Conservation (phyloP, 352 stramenopile species). For the Plasmopara viticola region DNA sequence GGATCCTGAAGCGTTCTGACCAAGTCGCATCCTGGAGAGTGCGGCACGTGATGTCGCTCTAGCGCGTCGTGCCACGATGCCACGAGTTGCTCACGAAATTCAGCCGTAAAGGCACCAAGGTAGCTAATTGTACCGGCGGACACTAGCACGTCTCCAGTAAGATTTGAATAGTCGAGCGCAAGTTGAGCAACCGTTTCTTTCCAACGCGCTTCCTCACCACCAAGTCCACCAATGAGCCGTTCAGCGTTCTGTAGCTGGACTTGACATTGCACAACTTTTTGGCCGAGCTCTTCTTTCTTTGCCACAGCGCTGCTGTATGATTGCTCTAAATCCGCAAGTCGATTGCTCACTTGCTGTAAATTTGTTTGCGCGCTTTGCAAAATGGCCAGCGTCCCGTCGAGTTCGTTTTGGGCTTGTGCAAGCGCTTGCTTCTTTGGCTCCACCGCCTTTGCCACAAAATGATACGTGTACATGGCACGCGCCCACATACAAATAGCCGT, state of each 20-base stretch:
- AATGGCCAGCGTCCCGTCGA: constrained; percentile 82
- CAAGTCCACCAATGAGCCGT: constrained; percentile 73
- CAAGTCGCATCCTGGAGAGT: constrained; percentile 82
- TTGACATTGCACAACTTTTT: constrained; percentile 87
- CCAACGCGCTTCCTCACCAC: constrained; percentile 81
- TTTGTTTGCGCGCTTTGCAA: constrained; percentile 77
- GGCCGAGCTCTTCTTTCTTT: constrained; percentile 88
- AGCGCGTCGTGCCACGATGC: constrained; percentile 60
- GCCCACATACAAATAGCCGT: constrained; percentile 92
- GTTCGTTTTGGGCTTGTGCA: constrained; percentile 70
- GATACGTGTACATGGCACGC: constrained; percentile 91
- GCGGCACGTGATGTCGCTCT: constrained; percentile 48
- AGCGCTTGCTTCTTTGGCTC: constrained; percentile 89
- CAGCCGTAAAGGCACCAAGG: constrained; percentile 77
- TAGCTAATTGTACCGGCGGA: constrained; percentile 86
- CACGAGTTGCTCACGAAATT: constrained; percentile 76
- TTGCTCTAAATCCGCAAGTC: constrained; percentile 75
- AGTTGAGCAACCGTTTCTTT: constrained; percentile 77
- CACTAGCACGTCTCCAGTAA: constrained; percentile 83
- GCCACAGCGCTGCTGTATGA: constrained; percentile 78
- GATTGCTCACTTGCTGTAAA: constrained; percentile 80
- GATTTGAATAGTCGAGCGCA: constrained; percentile 63
- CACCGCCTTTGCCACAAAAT: constrained; percentile 87
- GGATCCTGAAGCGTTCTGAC: constrained; percentile 82
- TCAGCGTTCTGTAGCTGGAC: constrained; percentile 87